Conservation (phyloP, 345 rosid species). For the Euphorbia lathyris region DNA sequence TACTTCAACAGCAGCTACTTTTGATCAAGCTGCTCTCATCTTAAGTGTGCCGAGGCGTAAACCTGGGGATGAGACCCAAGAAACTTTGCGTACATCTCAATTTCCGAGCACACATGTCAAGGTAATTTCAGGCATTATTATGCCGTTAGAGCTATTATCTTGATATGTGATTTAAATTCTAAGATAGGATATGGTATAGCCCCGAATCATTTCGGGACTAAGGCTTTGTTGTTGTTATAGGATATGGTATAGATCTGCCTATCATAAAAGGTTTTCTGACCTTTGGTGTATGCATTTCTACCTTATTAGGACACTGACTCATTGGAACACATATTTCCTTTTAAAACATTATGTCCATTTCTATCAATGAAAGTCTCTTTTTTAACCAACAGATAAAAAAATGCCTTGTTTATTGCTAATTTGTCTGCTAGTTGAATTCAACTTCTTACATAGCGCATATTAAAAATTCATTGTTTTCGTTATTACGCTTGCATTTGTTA, state of each 20-base stretch:
- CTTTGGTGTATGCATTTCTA: not conserved
- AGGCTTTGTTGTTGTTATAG: too few relatives aligned
- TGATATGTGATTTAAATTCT: not conserved
- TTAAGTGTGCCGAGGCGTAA: constrained; percentile 39
- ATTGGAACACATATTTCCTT: too few relatives aligned
- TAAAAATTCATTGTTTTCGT: not conserved
- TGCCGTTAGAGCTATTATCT: not conserved
- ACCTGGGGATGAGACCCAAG: constrained; percentile 36
- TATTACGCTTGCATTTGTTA: too few relatives aligned
- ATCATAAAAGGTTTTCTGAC: not conserved
- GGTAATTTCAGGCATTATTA: constrained; percentile 15
- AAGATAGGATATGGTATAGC: not conserved
- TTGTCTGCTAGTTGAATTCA: not conserved
- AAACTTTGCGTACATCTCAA: constrained; percentile 37
- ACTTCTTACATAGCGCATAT: not conserved
- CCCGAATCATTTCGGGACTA: too few relatives aligned
- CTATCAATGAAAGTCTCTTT: not conserved
- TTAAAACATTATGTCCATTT: not conserved
- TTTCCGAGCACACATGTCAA: constrained; percentile 41
- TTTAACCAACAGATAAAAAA: not conserved
- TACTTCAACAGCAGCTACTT: constrained; percentile 37
- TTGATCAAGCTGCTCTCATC: constrained; percentile 40
- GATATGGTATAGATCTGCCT: too few relatives aligned
- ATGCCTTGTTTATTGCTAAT: not conserved
- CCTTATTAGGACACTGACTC: not conserved